Base-by-base conservation (phyloP, 2,329 filamentous ascomycete species). In the Scolecobasidium constrictum region DNA sequence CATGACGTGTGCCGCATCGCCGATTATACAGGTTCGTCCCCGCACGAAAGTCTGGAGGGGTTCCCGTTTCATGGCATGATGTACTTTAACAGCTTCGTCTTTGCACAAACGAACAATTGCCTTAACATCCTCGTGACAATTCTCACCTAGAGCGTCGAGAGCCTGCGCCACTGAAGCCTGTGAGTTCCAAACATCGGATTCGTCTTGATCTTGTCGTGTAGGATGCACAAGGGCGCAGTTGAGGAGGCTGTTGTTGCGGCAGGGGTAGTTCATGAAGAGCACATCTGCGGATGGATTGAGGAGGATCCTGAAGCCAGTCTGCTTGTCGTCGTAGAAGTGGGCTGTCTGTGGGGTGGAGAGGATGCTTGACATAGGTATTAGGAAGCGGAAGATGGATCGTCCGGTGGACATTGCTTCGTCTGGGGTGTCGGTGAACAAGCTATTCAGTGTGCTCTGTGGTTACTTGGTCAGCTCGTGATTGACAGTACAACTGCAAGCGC, bases 1-100 rank as follows among this genome's bases (percentile, higher is more conserved):
- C 40, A 42, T 42, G 20, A 23, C 40, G 15, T 42, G 26, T 4
- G n/a, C 40, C 5, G 40, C 31, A 22, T 36, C 40, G 16, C 40
- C 40, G 11, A 42, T 21, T 16, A 42, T 19, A 16, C 34, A 18
- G 16, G 38, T n/a, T 13, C 21, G 16, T 4, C 28, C 22, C 31
- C 26, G 21, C 4, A 40, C 26, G 18, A 40, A 40, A 17, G n/a
- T 28, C 12, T 20, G 19, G 21, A 28, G 17, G 17, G 38, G n/a
- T 11, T 16, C 6, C 21, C 38, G 38, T n/a, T 17, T 33, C 38
- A 33, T 31, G 13, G 28, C 2, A 6, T 40, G 20, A 18, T 40
- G 22, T 9, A 40, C 38, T 9, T 11, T 26, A 18, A 40, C 19
- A 12, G 19, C 38, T 7, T n/a, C 22, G 3, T 28, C 22, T 12